Evolutionary conservation across 2,329 filamentous ascomycete genomes (phyloP).

Genomic region (Alternaria dauci): DNA sequence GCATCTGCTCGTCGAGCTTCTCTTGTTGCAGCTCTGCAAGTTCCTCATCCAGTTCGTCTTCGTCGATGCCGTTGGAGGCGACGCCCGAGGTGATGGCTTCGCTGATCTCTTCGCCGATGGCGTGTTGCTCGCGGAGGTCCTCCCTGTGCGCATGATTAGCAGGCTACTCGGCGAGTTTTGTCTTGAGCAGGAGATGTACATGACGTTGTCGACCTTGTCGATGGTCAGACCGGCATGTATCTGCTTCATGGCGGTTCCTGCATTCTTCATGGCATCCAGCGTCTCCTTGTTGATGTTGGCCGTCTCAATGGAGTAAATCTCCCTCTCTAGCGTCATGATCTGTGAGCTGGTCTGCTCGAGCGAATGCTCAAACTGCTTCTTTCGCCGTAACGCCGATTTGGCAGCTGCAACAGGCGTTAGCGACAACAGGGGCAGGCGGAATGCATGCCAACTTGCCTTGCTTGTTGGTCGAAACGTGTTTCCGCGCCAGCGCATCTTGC

Average conservation of each 20-base stretch:
- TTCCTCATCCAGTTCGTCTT: constrained; percentile 85
- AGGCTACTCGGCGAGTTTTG: neutral
- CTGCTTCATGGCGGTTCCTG: constrained; percentile 86
- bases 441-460: constrained; percentile 72
- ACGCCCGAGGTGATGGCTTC: constrained; percentile 78
- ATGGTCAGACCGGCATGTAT: constrained; percentile 92
- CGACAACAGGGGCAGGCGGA: neutral
- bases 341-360: constrained; percentile 90
- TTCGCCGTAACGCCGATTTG: constrained; percentile 87
- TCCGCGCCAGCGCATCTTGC: constrained; percentile 86
- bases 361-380: constrained; percentile 92
- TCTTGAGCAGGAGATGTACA: constrained; percentile 71
- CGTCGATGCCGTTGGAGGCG: constrained; percentile 77
- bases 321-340: constrained; percentile 90
- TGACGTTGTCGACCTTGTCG: constrained; percentile 93
- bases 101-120: constrained; percentile 91
- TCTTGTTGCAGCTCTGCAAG: constrained; percentile 89
- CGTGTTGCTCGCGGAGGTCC: constrained; percentile 87
- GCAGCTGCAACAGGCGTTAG: constrained; percentile 68
- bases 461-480: constrained; percentile 89
- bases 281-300: constrained; percentile 99
- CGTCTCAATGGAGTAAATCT: constrained; percentile 96
- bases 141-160: constrained; percentile 68
- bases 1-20: constrained; percentile 90
- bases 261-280: constrained; percentile 90